These are phyloP conservation scores for Leucocoprinus birnbaumii DNA, from an alignment of 768 basidiomycete genomes.

Conservation along the genomic window DNA sequence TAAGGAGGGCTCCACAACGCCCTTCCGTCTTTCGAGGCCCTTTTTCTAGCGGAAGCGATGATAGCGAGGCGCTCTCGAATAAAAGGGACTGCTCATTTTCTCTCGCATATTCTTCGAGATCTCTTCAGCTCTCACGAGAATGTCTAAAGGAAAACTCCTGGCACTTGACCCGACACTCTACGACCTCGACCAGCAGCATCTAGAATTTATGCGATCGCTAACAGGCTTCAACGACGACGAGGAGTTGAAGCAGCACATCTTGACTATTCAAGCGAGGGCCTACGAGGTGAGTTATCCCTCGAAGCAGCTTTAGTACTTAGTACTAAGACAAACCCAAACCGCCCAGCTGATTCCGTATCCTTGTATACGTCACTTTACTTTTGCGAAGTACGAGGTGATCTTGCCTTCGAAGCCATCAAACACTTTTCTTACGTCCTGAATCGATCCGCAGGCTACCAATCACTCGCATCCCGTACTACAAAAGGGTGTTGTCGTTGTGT, in stretches of 20 bases:
- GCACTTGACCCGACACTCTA: constrained; percentile 5
- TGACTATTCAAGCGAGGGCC: constrained; percentile 34
- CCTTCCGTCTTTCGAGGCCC: no score
- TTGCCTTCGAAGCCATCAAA: no score
- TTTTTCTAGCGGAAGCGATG: no score
- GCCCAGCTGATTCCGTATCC: constrained; percentile 30
- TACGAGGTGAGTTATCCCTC: constrained; percentile 16
- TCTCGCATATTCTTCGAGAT: no score
- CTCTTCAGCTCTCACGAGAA: no score
- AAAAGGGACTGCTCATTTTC: no score
- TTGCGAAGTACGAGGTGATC: background rate
- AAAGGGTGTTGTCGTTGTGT: constrained; percentile 24
- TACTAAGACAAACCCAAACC: no score
- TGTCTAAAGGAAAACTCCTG: background rate
- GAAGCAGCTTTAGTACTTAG: no score
- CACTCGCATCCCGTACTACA: constrained; percentile 30
- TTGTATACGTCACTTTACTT: constrained; percentile 23
- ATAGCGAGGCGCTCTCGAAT: no score
- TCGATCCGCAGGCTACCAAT: constrained; percentile 27
- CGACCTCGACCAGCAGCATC: constrained; percentile 19
- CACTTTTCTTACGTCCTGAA: no score
- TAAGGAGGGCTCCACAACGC: no score
- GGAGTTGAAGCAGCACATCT: constrained; percentile 37
- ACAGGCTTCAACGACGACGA: constrained; percentile 35
- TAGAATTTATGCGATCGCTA: constrained; percentile 29